phyloP scores from a whole-genome alignment of 1,284 basidiomycete species.

The Cutaneotrichosporon daszewskae region DNA sequence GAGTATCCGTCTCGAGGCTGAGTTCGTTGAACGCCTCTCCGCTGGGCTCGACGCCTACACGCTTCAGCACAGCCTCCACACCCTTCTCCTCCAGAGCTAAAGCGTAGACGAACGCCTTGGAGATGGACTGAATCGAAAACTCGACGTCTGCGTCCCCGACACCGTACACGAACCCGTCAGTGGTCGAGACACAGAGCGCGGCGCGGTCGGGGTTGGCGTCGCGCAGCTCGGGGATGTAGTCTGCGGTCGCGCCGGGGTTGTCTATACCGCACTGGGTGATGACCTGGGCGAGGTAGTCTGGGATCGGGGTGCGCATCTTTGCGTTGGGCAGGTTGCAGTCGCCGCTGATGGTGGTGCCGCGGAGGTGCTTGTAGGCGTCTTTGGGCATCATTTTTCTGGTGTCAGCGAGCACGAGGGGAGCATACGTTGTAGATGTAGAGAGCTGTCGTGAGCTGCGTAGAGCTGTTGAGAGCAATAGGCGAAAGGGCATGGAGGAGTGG shows the following conservation, averaged over 20 bases:
- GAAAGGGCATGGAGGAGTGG: too few species aligned
- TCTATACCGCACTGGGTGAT: not conserved
- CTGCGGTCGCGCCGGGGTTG: slow-evolving; percentile 5
- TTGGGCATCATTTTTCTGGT: too few species aligned
- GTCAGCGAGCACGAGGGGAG: too few species aligned
- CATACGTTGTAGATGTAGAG: too few species aligned
- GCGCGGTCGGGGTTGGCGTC: slow-evolving; percentile 6
- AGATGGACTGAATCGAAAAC: slow-evolving; percentile 18
- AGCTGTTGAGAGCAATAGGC: too few species aligned
- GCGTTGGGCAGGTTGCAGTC: slow-evolving; percentile 5
- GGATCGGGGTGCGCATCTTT: slow-evolving; percentile 6
- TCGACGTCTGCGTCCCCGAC: slow-evolving; percentile 13
- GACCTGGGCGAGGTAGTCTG: slow-evolving; percentile 6
- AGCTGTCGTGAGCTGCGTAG: too few species aligned
- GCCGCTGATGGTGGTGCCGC: too few species aligned
- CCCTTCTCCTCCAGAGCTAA: slow-evolving; percentile 16
- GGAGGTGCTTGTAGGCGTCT: too few species aligned
- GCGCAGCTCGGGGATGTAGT: slow-evolving; percentile 17
- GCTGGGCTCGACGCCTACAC: slow-evolving; percentile 14
- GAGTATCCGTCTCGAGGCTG: slow-evolving; percentile 9
- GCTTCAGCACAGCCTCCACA: slow-evolving; percentile 1
- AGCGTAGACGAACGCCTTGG: slow-evolving; percentile 20
- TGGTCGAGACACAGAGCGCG: slow-evolving; percentile 8
- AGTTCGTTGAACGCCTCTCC: slow-evolving; percentile 20
- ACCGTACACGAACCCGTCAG: slow-evolving; percentile 15